Evolutionary conservation across 106 monocot species (phyloP).

Genomic region (Posidonia australis): DNA sequence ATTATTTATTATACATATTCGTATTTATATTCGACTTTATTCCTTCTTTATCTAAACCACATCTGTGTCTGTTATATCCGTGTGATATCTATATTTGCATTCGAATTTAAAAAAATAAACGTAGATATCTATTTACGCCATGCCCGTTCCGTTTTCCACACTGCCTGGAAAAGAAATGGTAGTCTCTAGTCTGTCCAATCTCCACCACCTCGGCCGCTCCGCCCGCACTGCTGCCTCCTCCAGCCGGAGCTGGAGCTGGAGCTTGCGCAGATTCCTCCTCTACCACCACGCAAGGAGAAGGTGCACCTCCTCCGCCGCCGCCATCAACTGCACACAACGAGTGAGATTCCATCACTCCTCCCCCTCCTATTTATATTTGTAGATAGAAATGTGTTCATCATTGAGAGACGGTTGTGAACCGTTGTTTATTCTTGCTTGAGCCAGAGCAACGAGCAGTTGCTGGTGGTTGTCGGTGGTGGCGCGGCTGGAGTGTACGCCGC

Average conservation of each 20-base stretch:
- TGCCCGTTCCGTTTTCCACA: too few relatives aligned
- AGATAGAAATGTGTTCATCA: neutral
- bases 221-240: neutral
- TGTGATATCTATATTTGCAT: too few relatives aligned
- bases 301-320: neutral
- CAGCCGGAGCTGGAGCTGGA: neutral
- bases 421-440: too few relatives aligned
- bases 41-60: too few relatives aligned
- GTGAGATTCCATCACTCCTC: neutral
- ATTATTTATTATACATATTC: too few relatives aligned
- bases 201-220: neutral
- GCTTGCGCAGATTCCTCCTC: neutral
- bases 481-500: slow-evolving; percentile 91
- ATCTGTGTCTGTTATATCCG: too few relatives aligned
- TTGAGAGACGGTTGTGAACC: neutral
- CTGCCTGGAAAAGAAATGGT: neutral
- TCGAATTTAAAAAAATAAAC: too few relatives aligned
- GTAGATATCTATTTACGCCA: too few relatives aligned
- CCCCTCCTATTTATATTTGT: neutral
- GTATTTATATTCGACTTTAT: too few relatives aligned
- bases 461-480: slow-evolving; percentile 87
- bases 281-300: neutral
- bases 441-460: slow-evolving; percentile 40
- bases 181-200: neutral
- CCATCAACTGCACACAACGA: neutral